Conservation (phyloP, 2,329 filamentous ascomycete genomes). For the Diaporthe sp. region DNA sequence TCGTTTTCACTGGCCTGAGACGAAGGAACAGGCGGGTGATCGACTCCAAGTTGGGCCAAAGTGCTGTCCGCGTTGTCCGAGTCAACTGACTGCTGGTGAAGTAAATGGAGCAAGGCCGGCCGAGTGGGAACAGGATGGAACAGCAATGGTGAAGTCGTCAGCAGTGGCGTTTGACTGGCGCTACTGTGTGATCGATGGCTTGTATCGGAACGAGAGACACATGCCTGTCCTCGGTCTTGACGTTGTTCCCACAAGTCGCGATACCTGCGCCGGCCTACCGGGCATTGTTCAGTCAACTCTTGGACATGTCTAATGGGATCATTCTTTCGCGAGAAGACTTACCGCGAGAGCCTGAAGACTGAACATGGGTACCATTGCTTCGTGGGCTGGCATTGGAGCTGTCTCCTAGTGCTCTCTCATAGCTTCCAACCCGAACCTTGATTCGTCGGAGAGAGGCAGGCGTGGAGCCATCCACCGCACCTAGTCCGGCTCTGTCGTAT, state of each 20-base stretch:
- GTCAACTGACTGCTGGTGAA: slow-evolving; percentile 30
- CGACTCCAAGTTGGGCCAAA: slow-evolving; percentile 43
- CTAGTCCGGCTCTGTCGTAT: slow-evolving; percentile 6
- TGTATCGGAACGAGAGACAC: background rate
- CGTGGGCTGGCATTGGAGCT: slow-evolving; percentile 37
- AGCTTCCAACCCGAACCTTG: slow-evolving; percentile 52
- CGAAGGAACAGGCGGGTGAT: slow-evolving; percentile 36
- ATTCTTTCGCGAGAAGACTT: slow-evolving; percentile 1
- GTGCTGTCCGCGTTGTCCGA: slow-evolving; percentile 43
- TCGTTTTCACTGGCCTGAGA: slow-evolving; percentile 44
- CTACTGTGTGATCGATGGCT: slow-evolving; percentile 10
- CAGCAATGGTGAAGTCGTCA: slow-evolving; percentile 33
- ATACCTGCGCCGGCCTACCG: background rate
- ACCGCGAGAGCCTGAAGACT: background rate
- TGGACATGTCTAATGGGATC: no score
- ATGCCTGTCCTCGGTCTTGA: background rate
- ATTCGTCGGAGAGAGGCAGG: slow-evolving; percentile 40
- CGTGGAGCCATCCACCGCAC: background rate
- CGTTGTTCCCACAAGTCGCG: no score
- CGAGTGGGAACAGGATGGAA: slow-evolving; percentile 42
- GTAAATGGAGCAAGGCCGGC: slow-evolving; percentile 25
- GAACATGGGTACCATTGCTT: slow-evolving; percentile 18
- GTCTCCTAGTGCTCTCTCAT: slow-evolving; percentile 46
- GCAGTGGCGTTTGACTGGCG: background rate
- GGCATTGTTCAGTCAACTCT: background rate